Evolutionary conservation across 2,329 filamentous ascomycete genomes (phyloP).

Genomic region (Monilinia vaccinii-corymbosi): DNA sequence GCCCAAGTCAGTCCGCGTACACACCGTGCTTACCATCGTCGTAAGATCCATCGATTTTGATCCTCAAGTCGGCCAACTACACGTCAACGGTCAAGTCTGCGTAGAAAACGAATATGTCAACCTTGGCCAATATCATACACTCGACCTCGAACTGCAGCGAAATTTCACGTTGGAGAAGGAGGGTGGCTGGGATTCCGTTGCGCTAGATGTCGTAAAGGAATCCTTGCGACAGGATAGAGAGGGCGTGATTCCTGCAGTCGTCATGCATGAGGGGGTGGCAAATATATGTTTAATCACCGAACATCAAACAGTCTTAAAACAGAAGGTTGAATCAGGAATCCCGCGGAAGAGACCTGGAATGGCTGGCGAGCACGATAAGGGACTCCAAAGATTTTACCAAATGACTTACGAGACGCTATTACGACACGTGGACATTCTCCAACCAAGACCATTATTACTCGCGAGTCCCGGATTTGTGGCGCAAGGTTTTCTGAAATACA

Average conservation of each 20-base stretch:
- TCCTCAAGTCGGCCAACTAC: constrained; percentile 55
- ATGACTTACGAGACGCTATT: constrained; percentile 67
- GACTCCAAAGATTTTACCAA: constrained; percentile 68
- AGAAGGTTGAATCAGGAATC: constrained; percentile 56
- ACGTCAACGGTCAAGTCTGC: constrained; percentile 56
- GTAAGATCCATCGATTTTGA: constrained; percentile 63
- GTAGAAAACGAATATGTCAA: constrained; percentile 60
- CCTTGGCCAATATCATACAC: constrained; percentile 58
- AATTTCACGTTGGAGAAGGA: constrained; percentile 84
- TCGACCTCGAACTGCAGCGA: constrained; percentile 79
- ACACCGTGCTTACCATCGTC: constrained; percentile 54
- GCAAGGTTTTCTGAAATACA: constrained; percentile 67
- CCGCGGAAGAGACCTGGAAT: constrained; percentile 57
- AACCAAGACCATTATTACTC: constrained; percentile 65
- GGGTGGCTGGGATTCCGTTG: constrained; percentile 83
- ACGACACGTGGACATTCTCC: constrained; percentile 66
- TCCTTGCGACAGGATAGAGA: constrained; percentile 70
- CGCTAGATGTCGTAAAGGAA: constrained; percentile 67
- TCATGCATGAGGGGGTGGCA: constrained; percentile 83
- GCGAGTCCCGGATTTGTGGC: constrained; percentile 88
- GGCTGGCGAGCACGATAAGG: constrained; percentile 56
- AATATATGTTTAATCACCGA: constrained; percentile 79
- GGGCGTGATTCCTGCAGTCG: constrained; percentile 78
- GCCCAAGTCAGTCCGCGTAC: constrained; percentile 54
- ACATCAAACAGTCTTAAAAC: constrained; percentile 67